A percentile compares a stretch with the other conserved stretches of the same genome.
These are phyloP conservation scores for Mycena vulgaris DNA, from an alignment of 768 basidiomycete species.

Conservation along the genomic window DNA sequence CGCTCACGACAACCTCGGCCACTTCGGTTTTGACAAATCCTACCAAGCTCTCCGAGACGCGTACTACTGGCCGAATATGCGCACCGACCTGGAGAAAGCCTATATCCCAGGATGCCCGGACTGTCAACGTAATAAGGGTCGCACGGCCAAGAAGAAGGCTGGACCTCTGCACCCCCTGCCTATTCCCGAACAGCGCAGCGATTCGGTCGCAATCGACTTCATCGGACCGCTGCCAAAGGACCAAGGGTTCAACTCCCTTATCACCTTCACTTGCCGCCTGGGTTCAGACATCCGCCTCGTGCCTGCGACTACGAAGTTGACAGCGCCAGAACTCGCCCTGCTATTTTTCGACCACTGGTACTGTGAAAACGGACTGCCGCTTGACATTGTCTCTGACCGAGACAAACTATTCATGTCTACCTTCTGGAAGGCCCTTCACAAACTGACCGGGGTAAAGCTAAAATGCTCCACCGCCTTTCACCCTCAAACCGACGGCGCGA, in stretches of 20 bases:
- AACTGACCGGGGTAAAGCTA: too few species aligned
- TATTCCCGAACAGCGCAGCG: neutral
- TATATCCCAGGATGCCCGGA: neutral
- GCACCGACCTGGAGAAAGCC: neutral
- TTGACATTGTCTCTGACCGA: too few species aligned
- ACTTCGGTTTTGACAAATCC: too few species aligned
- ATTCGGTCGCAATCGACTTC: neutral
- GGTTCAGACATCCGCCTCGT: neutral
- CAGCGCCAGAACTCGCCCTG: too few species aligned
- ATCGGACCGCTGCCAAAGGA: neutral
- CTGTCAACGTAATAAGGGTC: neutral
- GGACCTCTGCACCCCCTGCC: neutral
- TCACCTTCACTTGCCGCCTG: neutral
- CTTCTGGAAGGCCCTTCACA: too few species aligned
- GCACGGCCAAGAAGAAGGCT: neutral
- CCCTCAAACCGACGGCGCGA: too few species aligned
- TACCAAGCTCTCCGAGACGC: neutral
- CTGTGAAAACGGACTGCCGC: too few species aligned
- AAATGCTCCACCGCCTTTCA: too few species aligned
- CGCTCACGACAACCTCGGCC: neutral
- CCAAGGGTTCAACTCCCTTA: neutral
- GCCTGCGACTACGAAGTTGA: neutral
- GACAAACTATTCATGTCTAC: too few species aligned
- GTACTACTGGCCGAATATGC: too few species aligned
- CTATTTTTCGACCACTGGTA: too few species aligned